Conservation (phyloP, 441 rosid genomes). For the Gossypium schwendimanii region DNA sequence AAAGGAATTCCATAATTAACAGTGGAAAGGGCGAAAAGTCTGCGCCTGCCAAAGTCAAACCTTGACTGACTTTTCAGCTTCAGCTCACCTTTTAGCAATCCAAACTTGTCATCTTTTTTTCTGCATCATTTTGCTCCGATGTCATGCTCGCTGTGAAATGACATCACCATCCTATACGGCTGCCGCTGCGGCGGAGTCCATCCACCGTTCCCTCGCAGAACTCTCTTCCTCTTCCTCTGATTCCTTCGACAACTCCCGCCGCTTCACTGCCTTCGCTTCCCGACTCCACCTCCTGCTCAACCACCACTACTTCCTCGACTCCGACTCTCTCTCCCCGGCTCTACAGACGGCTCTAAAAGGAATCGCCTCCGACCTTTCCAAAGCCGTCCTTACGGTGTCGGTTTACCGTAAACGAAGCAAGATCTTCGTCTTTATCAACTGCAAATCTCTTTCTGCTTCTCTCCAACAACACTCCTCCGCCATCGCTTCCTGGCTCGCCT, state of each 20-base stretch:
- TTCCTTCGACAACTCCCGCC: constrained; percentile 24
- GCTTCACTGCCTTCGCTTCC: constrained; percentile 24
- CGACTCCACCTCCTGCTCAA: constrained; percentile 22
- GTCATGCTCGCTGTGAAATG: constrained; percentile 11
- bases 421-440: constrained; percentile 31
- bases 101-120: too few relatives aligned
- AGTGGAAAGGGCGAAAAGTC: background rate
- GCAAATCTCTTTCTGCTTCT: constrained; percentile 19
- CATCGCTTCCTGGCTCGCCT: constrained; percentile 31
- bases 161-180: constrained; percentile 9
- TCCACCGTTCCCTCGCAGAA: constrained; percentile 22
- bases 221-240: constrained; percentile 15
- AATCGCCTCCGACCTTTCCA: constrained; percentile 20
- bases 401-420: constrained; percentile 27
- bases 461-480: constrained; percentile 22
- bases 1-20: background rate
- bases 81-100: background rate
- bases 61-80: background rate
- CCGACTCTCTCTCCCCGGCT: constrained; percentile 17
- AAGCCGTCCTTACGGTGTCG: constrained; percentile 18
- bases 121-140: background rate
- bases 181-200: constrained; percentile 23
- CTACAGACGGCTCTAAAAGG: constrained; percentile 24
- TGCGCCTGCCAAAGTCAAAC: background rate
- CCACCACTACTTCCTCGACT: constrained; percentile 17